phyloP scores from a whole-genome alignment of 306 rosid genomes.

The Astragalus glycyphyllos region DNA sequence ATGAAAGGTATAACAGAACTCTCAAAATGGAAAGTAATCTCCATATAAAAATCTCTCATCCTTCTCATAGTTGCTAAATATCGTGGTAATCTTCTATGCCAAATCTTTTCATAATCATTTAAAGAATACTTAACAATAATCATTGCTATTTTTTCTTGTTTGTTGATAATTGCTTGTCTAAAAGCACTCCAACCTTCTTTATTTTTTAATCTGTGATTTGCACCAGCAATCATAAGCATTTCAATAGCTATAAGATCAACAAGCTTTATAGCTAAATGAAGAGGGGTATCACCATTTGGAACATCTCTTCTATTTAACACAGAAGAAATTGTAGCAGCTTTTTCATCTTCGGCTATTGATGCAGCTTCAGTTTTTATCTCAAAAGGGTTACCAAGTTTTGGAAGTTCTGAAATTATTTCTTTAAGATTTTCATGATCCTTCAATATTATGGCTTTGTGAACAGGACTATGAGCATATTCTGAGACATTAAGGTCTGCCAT shows the following conservation, averaged over 20 bases:
- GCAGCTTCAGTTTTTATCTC: conserved; percentile 68
- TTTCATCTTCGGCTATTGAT: conserved; percentile 80
- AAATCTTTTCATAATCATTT: conserved; percentile 68
- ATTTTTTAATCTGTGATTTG: conserved; percentile 78
- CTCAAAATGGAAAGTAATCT: conserved; percentile 91
- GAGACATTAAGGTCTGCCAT: conserved; percentile 76
- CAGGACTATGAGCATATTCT: conserved; percentile 76
- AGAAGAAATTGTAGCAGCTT: conserved; percentile 67
- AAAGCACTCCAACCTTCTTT: conserved; percentile 91
- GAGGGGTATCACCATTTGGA: conserved; percentile 81
- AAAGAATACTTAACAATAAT: conserved; percentile 63
- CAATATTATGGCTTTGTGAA: conserved; percentile 69
- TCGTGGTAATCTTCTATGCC: conserved; percentile 85
- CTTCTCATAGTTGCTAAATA: conserved; percentile 70
- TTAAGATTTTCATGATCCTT: conserved; percentile 69
- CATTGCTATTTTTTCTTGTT: conserved; percentile 72
- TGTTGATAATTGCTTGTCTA: conserved; percentile 69
- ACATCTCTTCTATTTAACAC: conserved; percentile 80
- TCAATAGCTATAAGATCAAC: conserved; percentile 66
- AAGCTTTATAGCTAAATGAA: conserved; percentile 79
- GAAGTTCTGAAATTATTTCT: conserved; percentile 60
- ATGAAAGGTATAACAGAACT: conserved; percentile 96
- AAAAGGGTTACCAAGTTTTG: conserved; percentile 60
- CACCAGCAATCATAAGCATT: conserved; percentile 83
- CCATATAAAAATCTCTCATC: conserved; percentile 95